phyloP scores from a whole-genome alignment of 805 yeast species.

The Schwanniomyces sp. region DNA sequence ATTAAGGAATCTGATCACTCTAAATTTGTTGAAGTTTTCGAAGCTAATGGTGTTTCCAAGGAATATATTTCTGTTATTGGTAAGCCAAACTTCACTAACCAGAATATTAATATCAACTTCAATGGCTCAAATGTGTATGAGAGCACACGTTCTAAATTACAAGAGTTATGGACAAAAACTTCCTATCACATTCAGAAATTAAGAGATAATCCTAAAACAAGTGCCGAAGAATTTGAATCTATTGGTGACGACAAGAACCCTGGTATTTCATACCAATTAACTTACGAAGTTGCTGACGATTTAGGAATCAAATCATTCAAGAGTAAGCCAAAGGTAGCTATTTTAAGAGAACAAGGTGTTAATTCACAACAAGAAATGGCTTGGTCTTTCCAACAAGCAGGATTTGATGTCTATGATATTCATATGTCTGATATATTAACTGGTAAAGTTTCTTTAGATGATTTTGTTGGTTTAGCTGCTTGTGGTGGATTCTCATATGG shows the following conservation, averaged over 20 bases:
- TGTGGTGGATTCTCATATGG: slow-evolving; percentile 99
- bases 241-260: slow-evolving; percentile 84
- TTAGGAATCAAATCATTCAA: slow-evolving; percentile 36
- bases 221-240: slow-evolving; percentile 78
- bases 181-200: slow-evolving; percentile 86
- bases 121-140: slow-evolving; percentile 48
- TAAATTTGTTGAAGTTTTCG: slow-evolving; percentile 55
- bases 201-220: slow-evolving; percentile 91
- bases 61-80: slow-evolving; percentile 64
- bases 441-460: slow-evolving; percentile 70
- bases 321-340: slow-evolving; percentile 84
- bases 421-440: slow-evolving; percentile 91
- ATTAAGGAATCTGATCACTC: slow-evolving; percentile 53
- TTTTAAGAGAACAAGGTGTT: slow-evolving; percentile 97
- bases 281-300: slow-evolving; percentile 61
- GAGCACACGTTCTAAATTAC: slow-evolving; percentile 67
- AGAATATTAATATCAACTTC: slow-evolving; percentile 51
- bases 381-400: slow-evolving; percentile 92
- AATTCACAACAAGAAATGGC: slow-evolving; percentile 99
- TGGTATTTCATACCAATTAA: slow-evolving; percentile 79
- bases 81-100: slow-evolving; percentile 52
- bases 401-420: slow-evolving; percentile 90
- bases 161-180: slow-evolving; percentile 82
- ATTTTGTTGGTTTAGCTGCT: slow-evolving; percentile 92
- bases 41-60: slow-evolving; percentile 55